These are phyloP conservation scores for Agapanthus africanus DNA, from an alignment of 106 monocot species.

Conservation along the genomic window DNA sequence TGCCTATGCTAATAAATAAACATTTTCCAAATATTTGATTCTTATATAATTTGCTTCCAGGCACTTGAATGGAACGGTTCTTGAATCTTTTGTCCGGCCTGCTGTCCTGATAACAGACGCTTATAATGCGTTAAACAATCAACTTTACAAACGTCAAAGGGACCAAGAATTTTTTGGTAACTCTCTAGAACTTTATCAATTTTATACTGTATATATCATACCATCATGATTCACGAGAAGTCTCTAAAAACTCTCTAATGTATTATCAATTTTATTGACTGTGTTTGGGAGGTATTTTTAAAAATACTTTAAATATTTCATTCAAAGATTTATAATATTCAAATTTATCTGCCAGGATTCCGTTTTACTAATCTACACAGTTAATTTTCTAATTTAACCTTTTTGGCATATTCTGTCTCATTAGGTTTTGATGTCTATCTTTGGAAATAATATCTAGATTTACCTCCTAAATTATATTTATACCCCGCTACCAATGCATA, in stretches of 20 bases:
- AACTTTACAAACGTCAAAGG: conserved; percentile 75
- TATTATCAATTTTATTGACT: background rate
- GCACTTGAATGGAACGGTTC: conserved; percentile 95
- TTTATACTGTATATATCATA: background rate
- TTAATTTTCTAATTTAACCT: no score
- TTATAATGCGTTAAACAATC: conserved; percentile 92
- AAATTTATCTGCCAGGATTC: background rate
- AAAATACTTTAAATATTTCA: background rate
- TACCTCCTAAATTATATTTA: background rate
- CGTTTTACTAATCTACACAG: background rate
- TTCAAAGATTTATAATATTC: no score
- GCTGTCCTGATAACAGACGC: conserved; percentile 99
- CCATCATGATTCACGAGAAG: background rate
- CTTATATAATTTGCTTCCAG: conserved; percentile 86
- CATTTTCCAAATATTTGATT: conserved; percentile 37
- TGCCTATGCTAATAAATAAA: background rate
- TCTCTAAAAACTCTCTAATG: background rate
- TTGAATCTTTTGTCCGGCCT: conserved; percentile 96
- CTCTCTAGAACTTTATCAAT: conserved; percentile 4
- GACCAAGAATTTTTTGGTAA: conserved; percentile 94
- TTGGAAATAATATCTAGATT: background rate
- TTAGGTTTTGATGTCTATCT: background rate
- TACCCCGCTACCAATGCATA: background rate
- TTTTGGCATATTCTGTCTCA: background rate
- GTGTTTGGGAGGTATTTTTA: background rate